Evolutionary conservation across 2,329 filamentous ascomycete genomes (phyloP), one percentile per base, ranked within the genome.

Genomic region (Aphanoascus verrucosus): DNA sequence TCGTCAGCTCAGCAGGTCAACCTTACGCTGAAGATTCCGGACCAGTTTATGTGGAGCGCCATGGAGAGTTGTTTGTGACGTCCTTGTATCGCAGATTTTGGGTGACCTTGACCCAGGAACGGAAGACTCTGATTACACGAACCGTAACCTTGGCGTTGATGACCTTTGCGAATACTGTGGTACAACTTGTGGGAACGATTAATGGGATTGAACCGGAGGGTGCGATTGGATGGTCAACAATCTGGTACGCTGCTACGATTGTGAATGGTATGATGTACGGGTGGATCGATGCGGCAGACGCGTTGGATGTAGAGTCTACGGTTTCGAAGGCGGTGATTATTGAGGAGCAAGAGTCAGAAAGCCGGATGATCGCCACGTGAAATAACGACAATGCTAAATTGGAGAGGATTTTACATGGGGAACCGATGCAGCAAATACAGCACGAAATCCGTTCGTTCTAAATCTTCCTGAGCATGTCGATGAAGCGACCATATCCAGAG

Each of bases 171-270:
- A 78, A 80, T 61, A 79, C 77, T 0, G 81, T 84, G 55, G 70
- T 89, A 40, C 79, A 85, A 63, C 80, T 82, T 20, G 78, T 76
- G 45, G 74, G 82, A 52, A 85, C 82, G 0, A 72, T 96, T 17
- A 74, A 80, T 43, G 85, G 87, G 3, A 81, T 88, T 9, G 85
- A 90, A 62, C 58, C 79, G 3, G 61, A 73, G 0, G 91, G 90
- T 9, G 87, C 89, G 1, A 71, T 75, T 2, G 80, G 78, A 0
- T 97, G 89, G 75, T 82, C 86, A 1, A 73, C 74, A 19, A 74
- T 91, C 35, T 96, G 88, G 88, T 80, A 79, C n/a, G 62, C 76
- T 19, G 85, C 66, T 3, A 62, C 61, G 1, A 38, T 66, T 54
- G 55, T 57, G 8, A 61, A 62, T 31, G 68, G 67, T 4, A 54